phyloP scores from a whole-genome alignment of 2,329 filamentous ascomycete species.

The Claviceps pazoutovae region DNA sequence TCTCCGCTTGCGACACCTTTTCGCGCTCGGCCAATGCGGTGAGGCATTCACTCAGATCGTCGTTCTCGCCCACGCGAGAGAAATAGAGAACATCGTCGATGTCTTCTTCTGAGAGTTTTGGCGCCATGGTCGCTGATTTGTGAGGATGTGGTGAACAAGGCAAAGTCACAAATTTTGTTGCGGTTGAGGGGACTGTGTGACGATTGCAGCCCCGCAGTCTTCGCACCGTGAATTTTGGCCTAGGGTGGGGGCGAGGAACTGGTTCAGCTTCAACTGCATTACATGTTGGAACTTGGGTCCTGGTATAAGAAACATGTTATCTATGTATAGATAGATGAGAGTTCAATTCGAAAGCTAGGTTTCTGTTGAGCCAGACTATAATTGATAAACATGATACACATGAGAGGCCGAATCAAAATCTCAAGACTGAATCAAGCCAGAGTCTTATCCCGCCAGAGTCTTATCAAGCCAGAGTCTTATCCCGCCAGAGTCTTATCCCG shows the following conservation, averaged over 20 bases:
- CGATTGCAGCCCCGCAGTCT: conserved; percentile 18
- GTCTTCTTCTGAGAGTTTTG: conserved; percentile 56
- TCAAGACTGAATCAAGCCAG: too few species aligned
- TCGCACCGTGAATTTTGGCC: conserved; percentile 17
- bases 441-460: too few species aligned
- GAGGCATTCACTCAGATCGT: conserved; percentile 49
- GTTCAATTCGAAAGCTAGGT: too few species aligned
- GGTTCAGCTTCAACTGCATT: too few species aligned
- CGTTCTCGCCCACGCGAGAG: conserved; percentile 61
- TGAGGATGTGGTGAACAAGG: conserved; percentile 4
- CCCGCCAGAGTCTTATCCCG: too few species aligned
- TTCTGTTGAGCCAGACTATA: too few species aligned
- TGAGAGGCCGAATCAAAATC: too few species aligned
- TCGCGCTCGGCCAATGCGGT: conserved; percentile 48
- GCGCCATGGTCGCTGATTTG: conserved; percentile 24
- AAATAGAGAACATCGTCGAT: conserved; percentile 89
- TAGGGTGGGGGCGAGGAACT: not conserved
- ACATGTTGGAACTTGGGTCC: too few species aligned
- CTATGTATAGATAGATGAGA: too few species aligned
- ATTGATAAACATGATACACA: too few species aligned
- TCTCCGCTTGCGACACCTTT: conserved; percentile 41
- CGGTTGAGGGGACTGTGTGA: conserved; percentile 27
- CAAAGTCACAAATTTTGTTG: conserved; percentile 14
- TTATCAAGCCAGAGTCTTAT: too few species aligned
- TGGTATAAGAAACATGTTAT: too few species aligned